A percentile compares a stretch with the other conserved stretches of the same genome.
Evolutionary conservation across 2,329 filamentous ascomycete genomes (phyloP).

Genomic region (Fusarium succisae): DNA sequence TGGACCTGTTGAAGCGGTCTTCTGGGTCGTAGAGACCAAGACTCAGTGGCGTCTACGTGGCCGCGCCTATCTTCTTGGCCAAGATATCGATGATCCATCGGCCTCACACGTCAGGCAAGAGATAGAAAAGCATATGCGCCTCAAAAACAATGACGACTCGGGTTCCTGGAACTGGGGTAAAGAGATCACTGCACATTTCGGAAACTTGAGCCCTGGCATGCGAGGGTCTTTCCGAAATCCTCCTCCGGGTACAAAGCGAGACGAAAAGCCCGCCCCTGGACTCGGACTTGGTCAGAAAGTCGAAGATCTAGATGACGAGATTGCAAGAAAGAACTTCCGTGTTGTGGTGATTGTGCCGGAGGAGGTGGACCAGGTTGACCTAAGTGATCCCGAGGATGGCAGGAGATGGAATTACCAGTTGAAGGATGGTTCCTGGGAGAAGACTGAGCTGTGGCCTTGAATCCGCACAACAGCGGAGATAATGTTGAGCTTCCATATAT

Average conservation of each 20-base stretch:
- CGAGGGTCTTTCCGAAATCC: conserved; percentile 80
- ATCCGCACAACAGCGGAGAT: no score
- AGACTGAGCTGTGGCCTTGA: conserved; percentile 75
- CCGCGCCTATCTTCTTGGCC: conserved; percentile 76
- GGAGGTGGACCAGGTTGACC: conserved; percentile 78
- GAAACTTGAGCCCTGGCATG: conserved; percentile 84
- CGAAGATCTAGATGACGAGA: conserved; percentile 72
- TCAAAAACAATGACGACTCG: conserved; percentile 43
- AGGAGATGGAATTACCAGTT: conserved; percentile 75
- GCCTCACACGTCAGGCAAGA: conserved; percentile 64
- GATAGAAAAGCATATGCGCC: conserved; percentile 70
- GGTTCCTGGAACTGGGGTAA: conserved; percentile 78
- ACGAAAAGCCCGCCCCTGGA: conserved; percentile 56
- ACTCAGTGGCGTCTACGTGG: conserved; percentile 90
- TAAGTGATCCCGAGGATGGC: conserved; percentile 71
- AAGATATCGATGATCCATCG: conserved; percentile 65
- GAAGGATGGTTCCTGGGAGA: conserved; percentile 68
- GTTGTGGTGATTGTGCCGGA: conserved; percentile 84
- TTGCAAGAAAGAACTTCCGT: conserved; percentile 80
- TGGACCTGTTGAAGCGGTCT: conserved; percentile 81
- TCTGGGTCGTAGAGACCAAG: conserved; percentile 76
- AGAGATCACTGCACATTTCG: conserved; percentile 89
- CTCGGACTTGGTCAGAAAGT: conserved; percentile 70
- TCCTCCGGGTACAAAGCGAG: conserved; percentile 70
- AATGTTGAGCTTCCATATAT: background rate